Evolutionary conservation across 495 filamentous ascomycete species (phyloP).

Genomic region (Aspergillus incahuasiensis): DNA sequence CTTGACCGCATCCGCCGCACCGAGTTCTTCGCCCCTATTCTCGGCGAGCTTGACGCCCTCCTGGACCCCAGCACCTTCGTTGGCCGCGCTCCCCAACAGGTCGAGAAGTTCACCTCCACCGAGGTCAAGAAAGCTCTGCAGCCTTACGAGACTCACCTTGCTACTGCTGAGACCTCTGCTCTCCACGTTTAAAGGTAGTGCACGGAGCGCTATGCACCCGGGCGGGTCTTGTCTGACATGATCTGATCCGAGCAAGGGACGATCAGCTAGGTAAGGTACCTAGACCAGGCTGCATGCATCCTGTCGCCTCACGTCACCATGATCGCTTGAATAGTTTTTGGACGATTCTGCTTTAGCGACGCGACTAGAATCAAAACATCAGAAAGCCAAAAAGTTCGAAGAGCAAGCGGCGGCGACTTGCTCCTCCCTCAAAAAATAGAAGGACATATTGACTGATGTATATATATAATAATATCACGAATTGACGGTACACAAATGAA

Average conservation of each 20-base stretch:
- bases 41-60: slow-evolving; percentile 67
- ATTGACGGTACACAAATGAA: background rate
- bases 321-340: background rate
- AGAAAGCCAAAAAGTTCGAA: background rate
- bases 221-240: background rate
- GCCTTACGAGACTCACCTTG: slow-evolving; percentile 42
- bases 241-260: background rate
- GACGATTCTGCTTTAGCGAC: background rate
- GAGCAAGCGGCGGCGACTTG: background rate
- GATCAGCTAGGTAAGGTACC: background rate
- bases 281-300: background rate
- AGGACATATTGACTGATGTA: background rate
- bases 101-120: slow-evolving; percentile 51
- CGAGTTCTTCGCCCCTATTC: slow-evolving; percentile 79
- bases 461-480: background rate
- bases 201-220: background rate
- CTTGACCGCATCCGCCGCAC: slow-evolving; percentile 70
- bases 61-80: slow-evolving; percentile 65
- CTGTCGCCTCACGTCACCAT: background rate
- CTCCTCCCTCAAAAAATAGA: background rate
- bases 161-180: slow-evolving; percentile 44
- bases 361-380: background rate
- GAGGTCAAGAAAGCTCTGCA: slow-evolving; percentile 50
- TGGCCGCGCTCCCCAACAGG: slow-evolving; percentile 57
- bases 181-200: slow-evolving; percentile 43